Conservation (phyloP, 2,329 filamentous ascomycete species). For the Graphilbum sp. region DNA sequence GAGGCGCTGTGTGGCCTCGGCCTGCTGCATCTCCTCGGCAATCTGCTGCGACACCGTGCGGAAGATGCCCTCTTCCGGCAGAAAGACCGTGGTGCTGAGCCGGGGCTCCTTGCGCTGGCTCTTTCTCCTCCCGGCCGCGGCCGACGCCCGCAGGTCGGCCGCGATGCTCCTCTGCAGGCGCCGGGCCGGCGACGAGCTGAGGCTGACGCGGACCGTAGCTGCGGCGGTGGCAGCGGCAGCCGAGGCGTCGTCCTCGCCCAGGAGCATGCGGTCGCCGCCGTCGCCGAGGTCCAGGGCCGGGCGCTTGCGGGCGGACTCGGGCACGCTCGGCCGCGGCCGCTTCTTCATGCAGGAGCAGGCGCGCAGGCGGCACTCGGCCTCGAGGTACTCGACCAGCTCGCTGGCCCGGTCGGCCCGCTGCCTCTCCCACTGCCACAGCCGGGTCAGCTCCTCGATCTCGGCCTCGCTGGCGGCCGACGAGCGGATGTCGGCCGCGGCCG, state of each 20-base stretch:
- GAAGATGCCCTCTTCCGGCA: constrained; percentile 47
- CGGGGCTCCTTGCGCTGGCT: constrained; percentile 15
- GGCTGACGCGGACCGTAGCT: constrained; percentile 12
- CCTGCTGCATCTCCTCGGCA: constrained; percentile 24
- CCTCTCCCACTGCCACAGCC: constrained; percentile 38
- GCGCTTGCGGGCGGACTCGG: constrained; percentile 19
- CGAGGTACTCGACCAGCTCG: constrained; percentile 60
- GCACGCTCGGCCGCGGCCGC: constrained; percentile 16
- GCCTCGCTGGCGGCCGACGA: constrained; percentile 38
- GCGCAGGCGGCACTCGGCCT: constrained; percentile 55
- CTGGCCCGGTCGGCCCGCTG: constrained; percentile 51
- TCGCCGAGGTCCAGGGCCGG: constrained; percentile 21
- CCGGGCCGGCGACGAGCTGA: constrained; percentile 18
- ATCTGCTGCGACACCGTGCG: constrained; percentile 40
- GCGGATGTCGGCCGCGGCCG: constrained; percentile 31
- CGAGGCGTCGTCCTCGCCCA: constrained; percentile 20
- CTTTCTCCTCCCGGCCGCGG: too few relatives aligned
- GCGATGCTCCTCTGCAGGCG: constrained; percentile 16
- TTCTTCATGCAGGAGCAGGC: constrained; percentile 44
- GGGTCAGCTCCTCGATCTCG: constrained; percentile 40
- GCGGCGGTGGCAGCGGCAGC: constrained; percentile 13
- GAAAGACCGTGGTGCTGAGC: constrained; percentile 35
- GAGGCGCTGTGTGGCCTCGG: too few relatives aligned
- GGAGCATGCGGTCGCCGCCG: constrained; percentile 25
- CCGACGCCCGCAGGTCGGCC: neutral